phyloP scores from a whole-genome alignment of 768 basidiomycete genomes.

The Nidularia sp. region DNA sequence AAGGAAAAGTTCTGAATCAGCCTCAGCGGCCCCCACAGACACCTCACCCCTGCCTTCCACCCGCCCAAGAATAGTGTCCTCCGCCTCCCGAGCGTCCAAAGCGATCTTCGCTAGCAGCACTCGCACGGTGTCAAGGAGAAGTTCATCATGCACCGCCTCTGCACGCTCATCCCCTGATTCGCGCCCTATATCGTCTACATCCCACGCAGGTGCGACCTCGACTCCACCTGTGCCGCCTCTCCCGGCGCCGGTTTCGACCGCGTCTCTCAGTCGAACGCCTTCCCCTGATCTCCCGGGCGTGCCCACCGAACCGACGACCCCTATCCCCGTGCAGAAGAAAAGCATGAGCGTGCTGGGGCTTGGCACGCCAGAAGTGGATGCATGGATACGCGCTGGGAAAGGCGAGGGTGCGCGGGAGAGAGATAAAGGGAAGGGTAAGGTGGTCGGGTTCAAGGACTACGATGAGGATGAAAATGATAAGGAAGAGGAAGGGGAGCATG shows the following conservation, averaged over 20 bases:
- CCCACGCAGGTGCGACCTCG: slow-evolving; percentile 6
- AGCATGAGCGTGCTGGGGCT: slow-evolving; percentile 33
- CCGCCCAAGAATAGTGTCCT: not conserved
- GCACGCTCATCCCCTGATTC: slow-evolving; percentile 2
- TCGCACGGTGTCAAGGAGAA: not conserved
- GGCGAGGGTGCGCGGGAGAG: slow-evolving; percentile 17
- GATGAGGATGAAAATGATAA: slow-evolving; percentile 19
- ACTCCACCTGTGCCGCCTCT: slow-evolving; percentile 13
- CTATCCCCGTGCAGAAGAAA: slow-evolving; percentile 19
- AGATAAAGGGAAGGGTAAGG: slow-evolving; percentile 32
- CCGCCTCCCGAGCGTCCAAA: not conserved
- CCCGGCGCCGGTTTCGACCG: slow-evolving; percentile 1
- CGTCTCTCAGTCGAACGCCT: slow-evolving; percentile 24
- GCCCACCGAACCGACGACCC: slow-evolving; percentile 25
- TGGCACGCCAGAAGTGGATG: slow-evolving; percentile 50
- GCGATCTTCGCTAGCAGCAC: not conserved
- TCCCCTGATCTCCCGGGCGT: slow-evolving; percentile 38
- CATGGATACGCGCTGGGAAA: slow-evolving; percentile 43
- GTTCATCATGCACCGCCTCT: slow-evolving; percentile 4
- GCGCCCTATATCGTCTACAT: slow-evolving; percentile 11
- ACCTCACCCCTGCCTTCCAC: not conserved
- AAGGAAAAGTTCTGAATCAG: slow-evolving; percentile 15
- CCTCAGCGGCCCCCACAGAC: slow-evolving; percentile 6
- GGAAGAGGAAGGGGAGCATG: slow-evolving; percentile 6
- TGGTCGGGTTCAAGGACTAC: slow-evolving; percentile 35